These are phyloP conservation scores for Solanum dulcamara DNA, from an alignment of 257 asterid species.

Conservation along the genomic window DNA sequence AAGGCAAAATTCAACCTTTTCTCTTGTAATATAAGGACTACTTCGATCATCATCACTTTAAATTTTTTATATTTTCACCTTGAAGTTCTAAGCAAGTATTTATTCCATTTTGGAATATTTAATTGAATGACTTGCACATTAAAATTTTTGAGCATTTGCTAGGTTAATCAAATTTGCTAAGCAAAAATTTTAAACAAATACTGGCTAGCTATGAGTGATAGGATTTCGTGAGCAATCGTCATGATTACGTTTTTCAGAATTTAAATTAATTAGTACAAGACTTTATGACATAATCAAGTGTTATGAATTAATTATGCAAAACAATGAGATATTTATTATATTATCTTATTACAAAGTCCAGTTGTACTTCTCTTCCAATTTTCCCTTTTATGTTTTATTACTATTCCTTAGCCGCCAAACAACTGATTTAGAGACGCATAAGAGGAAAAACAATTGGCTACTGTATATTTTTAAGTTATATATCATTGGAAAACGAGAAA, in stretches of 20 bases:
- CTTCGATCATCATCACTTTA: not conserved
- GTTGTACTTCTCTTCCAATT: not conserved
- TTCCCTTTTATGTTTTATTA: no score
- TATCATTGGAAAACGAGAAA: no score
- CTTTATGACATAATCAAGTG: not conserved
- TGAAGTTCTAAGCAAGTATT: not conserved
- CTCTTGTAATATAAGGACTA: not conserved
- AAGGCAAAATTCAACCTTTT: not conserved
- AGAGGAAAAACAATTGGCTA: not conserved
- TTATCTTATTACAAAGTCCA: not conserved
- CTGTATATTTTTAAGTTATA: no score
- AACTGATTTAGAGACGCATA: not conserved
- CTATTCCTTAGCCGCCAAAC: not conserved
- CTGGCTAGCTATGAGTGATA: not conserved
- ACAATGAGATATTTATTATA: not conserved
- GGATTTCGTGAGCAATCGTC: not conserved
- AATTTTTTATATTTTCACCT: not conserved
- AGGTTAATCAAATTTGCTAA: no score
- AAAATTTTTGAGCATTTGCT: no score
- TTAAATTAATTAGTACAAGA: not conserved
- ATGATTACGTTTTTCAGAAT: not conserved
- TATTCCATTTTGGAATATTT: not conserved
- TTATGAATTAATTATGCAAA: not conserved
- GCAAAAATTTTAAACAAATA: not conserved
- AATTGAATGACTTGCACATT: not conserved